phyloP scores from a whole-genome alignment of 2,329 filamentous ascomycete species.

The Coniochaeta sp. region DNA sequence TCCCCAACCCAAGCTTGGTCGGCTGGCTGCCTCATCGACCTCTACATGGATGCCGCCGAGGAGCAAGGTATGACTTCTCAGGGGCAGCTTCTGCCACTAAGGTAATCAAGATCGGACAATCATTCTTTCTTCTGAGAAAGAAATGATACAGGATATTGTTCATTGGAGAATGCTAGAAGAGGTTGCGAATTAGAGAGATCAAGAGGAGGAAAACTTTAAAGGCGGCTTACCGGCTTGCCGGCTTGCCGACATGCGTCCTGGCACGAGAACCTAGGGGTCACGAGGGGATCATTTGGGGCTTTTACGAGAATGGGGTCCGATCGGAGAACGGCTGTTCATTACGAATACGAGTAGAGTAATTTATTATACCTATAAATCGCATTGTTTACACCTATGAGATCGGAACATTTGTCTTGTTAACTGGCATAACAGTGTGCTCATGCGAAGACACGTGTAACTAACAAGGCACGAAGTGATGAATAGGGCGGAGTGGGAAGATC shows the following conservation, averaged over 20 bases:
- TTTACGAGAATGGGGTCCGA: not conserved
- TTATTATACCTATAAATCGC: slow-evolving; percentile 1
- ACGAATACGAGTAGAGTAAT: slow-evolving; percentile 2
- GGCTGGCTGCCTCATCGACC: slow-evolving; percentile 84
- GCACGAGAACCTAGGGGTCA: not conserved
- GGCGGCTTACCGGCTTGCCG: not conserved
- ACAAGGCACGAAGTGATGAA: too few relatives aligned
- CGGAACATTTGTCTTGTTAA: not conserved
- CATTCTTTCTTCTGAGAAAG: not conserved
- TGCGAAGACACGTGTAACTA: too few relatives aligned
- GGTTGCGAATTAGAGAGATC: not conserved
- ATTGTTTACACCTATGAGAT: not conserved
- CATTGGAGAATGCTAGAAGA: not conserved
- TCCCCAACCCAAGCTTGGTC: slow-evolving; percentile 97
- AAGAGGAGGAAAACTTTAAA: not conserved
- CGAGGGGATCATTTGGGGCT: not conserved
- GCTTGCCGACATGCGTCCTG: not conserved
- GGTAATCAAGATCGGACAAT: slow-evolving; percentile 8
- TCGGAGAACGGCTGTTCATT: not conserved
- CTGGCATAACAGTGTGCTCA: too few relatives aligned
- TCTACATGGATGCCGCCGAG: slow-evolving; percentile 83
- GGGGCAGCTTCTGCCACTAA: slow-evolving; percentile 14
- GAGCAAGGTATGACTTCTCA: slow-evolving; percentile 26
- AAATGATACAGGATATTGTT: not conserved
- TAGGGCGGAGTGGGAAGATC: too few relatives aligned